Evolutionary conservation across 148 eudicot genomes (phyloP).

Genomic region (Persicaria maculosa): DNA sequence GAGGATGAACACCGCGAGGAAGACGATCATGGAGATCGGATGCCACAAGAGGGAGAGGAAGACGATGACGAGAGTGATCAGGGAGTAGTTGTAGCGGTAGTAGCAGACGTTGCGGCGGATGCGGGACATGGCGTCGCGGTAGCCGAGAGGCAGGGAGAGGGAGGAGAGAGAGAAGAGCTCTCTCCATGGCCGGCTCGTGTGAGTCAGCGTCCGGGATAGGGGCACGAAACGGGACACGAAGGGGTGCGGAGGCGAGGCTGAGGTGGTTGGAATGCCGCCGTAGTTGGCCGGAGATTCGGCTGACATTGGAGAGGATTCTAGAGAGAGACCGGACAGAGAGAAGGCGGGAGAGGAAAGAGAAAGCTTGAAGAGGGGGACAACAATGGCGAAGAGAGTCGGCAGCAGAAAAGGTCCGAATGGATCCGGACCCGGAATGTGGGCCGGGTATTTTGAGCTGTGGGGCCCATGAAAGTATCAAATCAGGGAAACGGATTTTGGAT

Average conservation of each 20-base stretch:
- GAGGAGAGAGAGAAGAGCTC: constrained; percentile 39
- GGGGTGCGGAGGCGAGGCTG: constrained; percentile 13
- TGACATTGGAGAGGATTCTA: background rate
- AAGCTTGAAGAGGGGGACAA: background rate
- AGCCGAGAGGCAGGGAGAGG: constrained; percentile 42
- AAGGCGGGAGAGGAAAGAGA: background rate
- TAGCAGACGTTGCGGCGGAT: constrained; percentile 47
- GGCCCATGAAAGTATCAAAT: background rate
- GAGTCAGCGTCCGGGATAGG: constrained; percentile 27
- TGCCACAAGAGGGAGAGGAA: constrained; percentile 62
- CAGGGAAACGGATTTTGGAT: background rate
- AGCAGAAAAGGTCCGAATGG: background rate
- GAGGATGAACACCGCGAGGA: constrained; percentile 30
- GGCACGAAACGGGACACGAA: constrained; percentile 33
- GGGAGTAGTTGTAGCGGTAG: constrained; percentile 63
- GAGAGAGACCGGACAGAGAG: background rate
- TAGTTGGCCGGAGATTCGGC: constrained; percentile 3
- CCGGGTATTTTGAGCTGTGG: background rate
- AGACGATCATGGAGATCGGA: constrained; percentile 63
- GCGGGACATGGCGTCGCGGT: constrained; percentile 38
- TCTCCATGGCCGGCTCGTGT: constrained; percentile 60
- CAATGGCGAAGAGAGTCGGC: background rate
- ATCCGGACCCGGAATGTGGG: background rate
- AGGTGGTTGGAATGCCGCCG: constrained; percentile 14
- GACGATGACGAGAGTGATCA: constrained; percentile 33